Evolutionary conservation across 345 rosid genomes (phyloP).

Genomic region (Gossypium arboreum): DNA sequence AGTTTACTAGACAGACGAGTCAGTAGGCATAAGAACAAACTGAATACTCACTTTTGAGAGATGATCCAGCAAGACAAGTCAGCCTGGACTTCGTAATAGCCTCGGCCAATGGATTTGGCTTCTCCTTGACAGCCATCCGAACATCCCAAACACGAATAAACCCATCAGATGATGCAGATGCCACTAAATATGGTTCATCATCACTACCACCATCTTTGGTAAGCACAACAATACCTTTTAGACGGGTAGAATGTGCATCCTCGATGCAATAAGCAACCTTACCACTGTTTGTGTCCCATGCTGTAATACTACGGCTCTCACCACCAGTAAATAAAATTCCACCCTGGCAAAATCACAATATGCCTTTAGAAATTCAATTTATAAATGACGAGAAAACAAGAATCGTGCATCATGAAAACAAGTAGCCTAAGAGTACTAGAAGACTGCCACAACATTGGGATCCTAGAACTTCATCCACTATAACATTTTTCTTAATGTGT

Average conservation of each 20-base stretch:
- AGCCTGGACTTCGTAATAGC: slow-evolving; percentile 76
- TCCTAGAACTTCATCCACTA: background rate
- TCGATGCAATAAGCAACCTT: slow-evolving; percentile 69
- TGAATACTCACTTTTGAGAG: slow-evolving; percentile 54
- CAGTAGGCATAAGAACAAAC: background rate
- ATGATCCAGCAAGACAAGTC: slow-evolving; percentile 88
- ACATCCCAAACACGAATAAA: slow-evolving; percentile 90
- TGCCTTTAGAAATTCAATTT: background rate
- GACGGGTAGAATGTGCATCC: slow-evolving; percentile 76
- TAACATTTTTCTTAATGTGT: background rate
- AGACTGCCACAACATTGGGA: background rate
- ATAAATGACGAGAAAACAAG: background rate
- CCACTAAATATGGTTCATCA: slow-evolving; percentile 65
- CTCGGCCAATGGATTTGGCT: slow-evolving; percentile 74
- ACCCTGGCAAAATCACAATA: slow-evolving; percentile 39
- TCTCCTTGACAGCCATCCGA: slow-evolving; percentile 62
- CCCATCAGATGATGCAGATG: slow-evolving; percentile 93
- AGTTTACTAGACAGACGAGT: background rate
- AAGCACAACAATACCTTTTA: slow-evolving; percentile 80
- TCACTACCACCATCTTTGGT: slow-evolving; percentile 37
- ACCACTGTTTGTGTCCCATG: slow-evolving; percentile 86
- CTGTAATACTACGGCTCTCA: slow-evolving; percentile 76
- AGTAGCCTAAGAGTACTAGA: background rate
- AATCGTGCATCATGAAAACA: background rate
- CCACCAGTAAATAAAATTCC: slow-evolving; percentile 79